phyloP scores from a whole-genome alignment of 2,329 filamentous ascomycete genomes.

The Ophiocordyceps polyrhachis-furcata region DNA sequence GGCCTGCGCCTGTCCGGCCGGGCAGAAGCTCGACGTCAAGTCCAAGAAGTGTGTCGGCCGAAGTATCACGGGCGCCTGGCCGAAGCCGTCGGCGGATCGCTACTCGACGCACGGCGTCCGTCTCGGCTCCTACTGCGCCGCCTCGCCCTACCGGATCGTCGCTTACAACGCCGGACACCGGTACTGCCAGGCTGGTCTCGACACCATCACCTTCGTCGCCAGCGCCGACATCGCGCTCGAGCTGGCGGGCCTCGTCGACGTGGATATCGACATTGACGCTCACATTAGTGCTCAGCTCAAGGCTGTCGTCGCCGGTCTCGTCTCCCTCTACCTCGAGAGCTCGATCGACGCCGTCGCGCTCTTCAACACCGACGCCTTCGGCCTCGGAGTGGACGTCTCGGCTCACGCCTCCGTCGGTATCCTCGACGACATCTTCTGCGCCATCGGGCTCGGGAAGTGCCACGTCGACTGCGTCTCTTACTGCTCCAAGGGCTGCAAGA shows the following conservation, averaged over 20 bases:
- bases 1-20: slow-evolving; percentile 24
- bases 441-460: slow-evolving; percentile 14
- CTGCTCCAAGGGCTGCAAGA: slow-evolving; percentile 18
- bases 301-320: slow-evolving; percentile 13
- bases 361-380: slow-evolving; percentile 18
- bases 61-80: slow-evolving; percentile 13
- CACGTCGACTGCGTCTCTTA: slow-evolving; percentile 19
- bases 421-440: slow-evolving; percentile 10
- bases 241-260: slow-evolving; percentile 6
- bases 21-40: slow-evolving; percentile 18
- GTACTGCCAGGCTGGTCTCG: slow-evolving; percentile 16
- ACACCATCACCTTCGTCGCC: slow-evolving; percentile 16
- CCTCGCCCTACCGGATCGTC: slow-evolving; percentile 16
- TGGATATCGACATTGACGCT: slow-evolving; percentile 6
- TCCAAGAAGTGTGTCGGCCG: slow-evolving; percentile 10
- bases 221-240: slow-evolving; percentile 11
- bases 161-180: slow-evolving; percentile 14
- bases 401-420: slow-evolving; percentile 9
- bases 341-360: slow-evolving; percentile 14
- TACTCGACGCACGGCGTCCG: slow-evolving; percentile 10
- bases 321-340: slow-evolving; percentile 14
- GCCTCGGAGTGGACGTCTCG: slow-evolving; percentile 12
- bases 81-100: slow-evolving; percentile 10
- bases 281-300: slow-evolving; percentile 14
- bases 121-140: slow-evolving; percentile 15